phyloP scores from a whole-genome alignment of 352 stramenopile species.

The Poterioochromonas sp. region DNA sequence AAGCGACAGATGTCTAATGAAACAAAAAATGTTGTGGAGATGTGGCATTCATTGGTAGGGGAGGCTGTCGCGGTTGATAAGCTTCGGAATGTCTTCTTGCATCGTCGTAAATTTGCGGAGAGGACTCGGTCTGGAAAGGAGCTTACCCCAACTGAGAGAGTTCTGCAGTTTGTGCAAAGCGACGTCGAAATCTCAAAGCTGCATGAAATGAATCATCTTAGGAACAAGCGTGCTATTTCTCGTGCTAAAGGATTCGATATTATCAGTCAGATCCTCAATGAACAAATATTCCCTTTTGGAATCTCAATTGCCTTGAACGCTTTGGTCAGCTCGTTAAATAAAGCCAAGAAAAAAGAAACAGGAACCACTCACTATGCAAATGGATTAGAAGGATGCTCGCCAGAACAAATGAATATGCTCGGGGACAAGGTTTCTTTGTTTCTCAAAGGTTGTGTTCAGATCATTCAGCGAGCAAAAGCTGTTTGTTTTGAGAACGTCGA shows the following conservation, averaged over 20 bases:
- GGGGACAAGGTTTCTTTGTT: not conserved
- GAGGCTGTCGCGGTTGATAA: not conserved
- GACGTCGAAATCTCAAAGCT: slow-evolving; percentile 24
- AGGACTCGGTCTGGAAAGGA: not conserved
- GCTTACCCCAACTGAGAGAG: slow-evolving; percentile 18
- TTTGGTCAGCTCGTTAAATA: not conserved
- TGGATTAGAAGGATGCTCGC: not conserved
- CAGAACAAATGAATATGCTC: not conserved
- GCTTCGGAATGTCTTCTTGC: not conserved
- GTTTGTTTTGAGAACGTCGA: not conserved
- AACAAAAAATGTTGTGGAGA: not conserved
- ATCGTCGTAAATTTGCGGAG: not conserved
- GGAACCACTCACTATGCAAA: slow-evolving; percentile 10
- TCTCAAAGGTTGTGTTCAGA: not conserved
- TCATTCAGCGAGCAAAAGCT: not conserved
- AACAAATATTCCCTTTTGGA: not conserved
- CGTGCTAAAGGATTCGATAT: slow-evolving; percentile 24
- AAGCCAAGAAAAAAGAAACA: not conserved
- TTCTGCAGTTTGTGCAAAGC: slow-evolving; percentile 35
- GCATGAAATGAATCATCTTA: slow-evolving; percentile 19
- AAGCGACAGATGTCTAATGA: not conserved
- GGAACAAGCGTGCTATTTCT: slow-evolving; percentile 28
- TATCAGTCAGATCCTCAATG: not conserved
- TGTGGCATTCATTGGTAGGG: slow-evolving; percentile 7
- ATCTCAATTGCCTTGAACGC: not conserved